phyloP scores from a whole-genome alignment of 106 monocot genomes.

The Allium sativum region DNA sequence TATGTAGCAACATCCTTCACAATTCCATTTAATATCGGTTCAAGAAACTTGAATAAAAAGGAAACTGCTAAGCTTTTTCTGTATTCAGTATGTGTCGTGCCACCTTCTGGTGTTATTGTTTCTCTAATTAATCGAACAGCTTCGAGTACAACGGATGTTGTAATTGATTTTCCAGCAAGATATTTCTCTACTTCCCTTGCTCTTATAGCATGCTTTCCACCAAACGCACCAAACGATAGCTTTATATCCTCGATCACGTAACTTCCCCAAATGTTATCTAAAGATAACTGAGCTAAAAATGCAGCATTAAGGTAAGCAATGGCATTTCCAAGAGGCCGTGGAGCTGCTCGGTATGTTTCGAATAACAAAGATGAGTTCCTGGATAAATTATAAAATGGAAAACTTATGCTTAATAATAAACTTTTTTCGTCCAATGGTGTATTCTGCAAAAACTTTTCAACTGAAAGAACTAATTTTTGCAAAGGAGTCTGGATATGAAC shows the following conservation, averaged over 20 bases:
- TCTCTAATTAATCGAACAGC: conserved; percentile 44
- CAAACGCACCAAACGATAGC: conserved; percentile 79
- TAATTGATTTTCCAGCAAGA: conserved; percentile 42
- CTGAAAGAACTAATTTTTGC: conserved; percentile 22
- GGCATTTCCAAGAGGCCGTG: conserved; percentile 76
- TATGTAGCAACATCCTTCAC: conserved; percentile 2
- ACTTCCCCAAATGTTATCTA: conserved; percentile 20
- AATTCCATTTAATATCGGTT: conserved; percentile 15
- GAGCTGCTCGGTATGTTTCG: conserved; percentile 69
- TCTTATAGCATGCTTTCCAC: conserved; percentile 45
- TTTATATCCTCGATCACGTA: conserved; percentile 21
- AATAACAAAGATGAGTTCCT: conserved; percentile 24
- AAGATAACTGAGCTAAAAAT: conserved; percentile 45
- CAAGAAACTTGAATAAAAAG: conserved; percentile 65
- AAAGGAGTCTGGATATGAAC: conserved; percentile 27
- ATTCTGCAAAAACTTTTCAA: conserved; percentile 55
- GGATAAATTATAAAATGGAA: conserved; percentile 36
- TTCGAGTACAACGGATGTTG: conserved; percentile 35
- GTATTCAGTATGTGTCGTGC: conserved; percentile 38
- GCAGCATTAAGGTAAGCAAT: conserved; percentile 69
- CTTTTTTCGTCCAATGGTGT: conserved; percentile 30
- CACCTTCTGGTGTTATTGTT: conserved; percentile 38
- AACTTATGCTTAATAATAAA: conserved; percentile 44
- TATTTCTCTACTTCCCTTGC: conserved; percentile 55
- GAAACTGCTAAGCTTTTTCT: conserved; percentile 57